Evolutionary conservation across 805 yeast genomes (phyloP).

Genomic region (Lachancea mirantina): DNA sequence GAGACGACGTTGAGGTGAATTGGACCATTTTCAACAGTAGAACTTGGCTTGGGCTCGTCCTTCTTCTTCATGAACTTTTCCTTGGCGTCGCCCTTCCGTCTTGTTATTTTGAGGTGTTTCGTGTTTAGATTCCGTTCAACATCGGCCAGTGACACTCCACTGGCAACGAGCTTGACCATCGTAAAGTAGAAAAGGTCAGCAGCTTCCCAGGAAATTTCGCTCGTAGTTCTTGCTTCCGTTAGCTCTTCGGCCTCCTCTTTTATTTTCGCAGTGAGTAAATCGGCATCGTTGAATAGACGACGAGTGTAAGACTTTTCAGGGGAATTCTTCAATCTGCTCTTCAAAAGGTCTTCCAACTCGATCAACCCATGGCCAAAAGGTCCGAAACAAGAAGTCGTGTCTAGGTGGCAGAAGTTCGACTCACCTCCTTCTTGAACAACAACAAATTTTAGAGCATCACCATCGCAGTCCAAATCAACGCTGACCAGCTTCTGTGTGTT

Average conservation of each 20-base stretch:
- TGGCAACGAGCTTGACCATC: slow-evolving; percentile 60
- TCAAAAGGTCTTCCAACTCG: slow-evolving; percentile 58
- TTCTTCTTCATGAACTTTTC: slow-evolving; percentile 51
- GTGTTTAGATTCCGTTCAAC: slow-evolving; percentile 77
- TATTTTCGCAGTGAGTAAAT: slow-evolving; percentile 74
- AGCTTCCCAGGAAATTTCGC: slow-evolving; percentile 90
- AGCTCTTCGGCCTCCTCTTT: slow-evolving; percentile 95
- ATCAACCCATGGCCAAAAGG: slow-evolving; percentile 50
- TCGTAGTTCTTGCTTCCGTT: slow-evolving; percentile 65
- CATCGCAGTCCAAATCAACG: slow-evolving; percentile 81
- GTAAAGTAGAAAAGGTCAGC: slow-evolving; percentile 86
- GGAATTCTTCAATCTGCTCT: slow-evolving; percentile 52
- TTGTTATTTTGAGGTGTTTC: slow-evolving; percentile 78
- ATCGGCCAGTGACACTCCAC: slow-evolving; percentile 73
- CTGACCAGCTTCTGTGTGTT: slow-evolving; percentile 73
- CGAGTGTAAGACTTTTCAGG: slow-evolving; percentile 94
- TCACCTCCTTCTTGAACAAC: slow-evolving; percentile 70
- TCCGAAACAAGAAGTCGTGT: slow-evolving; percentile 75
- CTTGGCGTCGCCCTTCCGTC: slow-evolving; percentile 96
- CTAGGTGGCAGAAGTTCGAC: slow-evolving; percentile 87
- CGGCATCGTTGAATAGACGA: slow-evolving; percentile 73
- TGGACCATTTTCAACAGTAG: slow-evolving; percentile 15
- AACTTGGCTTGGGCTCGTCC: slow-evolving; percentile 14
- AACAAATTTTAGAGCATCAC: slow-evolving; percentile 79
- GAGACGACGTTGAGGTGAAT: slow-evolving; percentile 23